Evolutionary conservation across 306 rosid species (phyloP).

Genomic region (Albizia julibrissin): DNA sequence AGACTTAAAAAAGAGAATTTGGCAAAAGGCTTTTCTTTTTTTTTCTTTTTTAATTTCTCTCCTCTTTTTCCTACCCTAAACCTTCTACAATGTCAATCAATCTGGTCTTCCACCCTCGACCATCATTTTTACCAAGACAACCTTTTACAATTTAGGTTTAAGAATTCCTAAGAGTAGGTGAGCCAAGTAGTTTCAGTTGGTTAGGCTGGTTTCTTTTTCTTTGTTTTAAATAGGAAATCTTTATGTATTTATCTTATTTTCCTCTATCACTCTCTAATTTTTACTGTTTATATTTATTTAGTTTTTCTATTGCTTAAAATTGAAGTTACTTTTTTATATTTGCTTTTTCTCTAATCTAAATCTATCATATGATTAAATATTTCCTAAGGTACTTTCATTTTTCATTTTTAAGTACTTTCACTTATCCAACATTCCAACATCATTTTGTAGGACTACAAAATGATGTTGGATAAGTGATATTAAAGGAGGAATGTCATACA

Average conservation of each 20-base stretch:
- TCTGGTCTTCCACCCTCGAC: background rate
- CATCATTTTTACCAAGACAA: background rate
- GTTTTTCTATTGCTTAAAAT: background rate
- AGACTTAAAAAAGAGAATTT: background rate
- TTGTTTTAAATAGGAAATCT: background rate
- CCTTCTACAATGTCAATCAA: background rate
- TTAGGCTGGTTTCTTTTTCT: background rate
- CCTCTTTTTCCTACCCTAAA: background rate
- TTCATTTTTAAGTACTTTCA: too few relatives aligned
- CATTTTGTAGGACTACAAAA: too few relatives aligned
- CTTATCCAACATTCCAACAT: too few relatives aligned
- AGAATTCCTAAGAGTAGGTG: background rate
- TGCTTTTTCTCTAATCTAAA: background rate
- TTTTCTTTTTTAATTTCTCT: background rate
- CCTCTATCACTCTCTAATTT: background rate
- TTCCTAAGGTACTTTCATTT: background rate
- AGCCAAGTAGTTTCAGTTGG: background rate
- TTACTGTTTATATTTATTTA: too few relatives aligned
- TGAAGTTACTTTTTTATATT: too few relatives aligned
- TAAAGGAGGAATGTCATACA: conserved; percentile 5
- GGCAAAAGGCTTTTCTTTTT: background rate
- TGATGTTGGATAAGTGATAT: background rate
- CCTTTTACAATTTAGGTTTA: background rate
- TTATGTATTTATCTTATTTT: too few relatives aligned
- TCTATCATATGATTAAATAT: background rate